Percentiles rank a stretch among this genome's conserved stretches.
phyloP scores from a whole-genome alignment of 768 basidiomycete species.

The Suillus brevipes region DNA sequence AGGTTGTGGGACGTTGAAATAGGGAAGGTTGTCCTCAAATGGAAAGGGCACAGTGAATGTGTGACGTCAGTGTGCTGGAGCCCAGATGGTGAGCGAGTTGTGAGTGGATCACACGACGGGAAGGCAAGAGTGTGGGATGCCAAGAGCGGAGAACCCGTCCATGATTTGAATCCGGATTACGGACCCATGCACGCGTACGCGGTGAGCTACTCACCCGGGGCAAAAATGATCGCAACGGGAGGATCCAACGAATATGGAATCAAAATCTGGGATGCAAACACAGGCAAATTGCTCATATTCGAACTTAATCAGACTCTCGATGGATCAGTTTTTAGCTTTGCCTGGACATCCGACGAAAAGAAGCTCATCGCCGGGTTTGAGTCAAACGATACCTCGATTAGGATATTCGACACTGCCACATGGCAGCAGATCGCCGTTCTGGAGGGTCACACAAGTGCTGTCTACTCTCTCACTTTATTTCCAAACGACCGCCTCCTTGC shows the following conservation, averaged over 20 bases:
- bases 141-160: neutral
- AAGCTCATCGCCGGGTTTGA: neutral
- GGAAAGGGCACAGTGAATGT: conserved; percentile 20
- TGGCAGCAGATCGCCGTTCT: neutral
- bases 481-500: neutral
- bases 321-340: neutral
- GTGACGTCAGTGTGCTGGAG: conserved; percentile 31
- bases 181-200: conserved; percentile 20
- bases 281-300: conserved; percentile 16
- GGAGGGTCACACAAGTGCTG: neutral
- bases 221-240: conserved; percentile 26
- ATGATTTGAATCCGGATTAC: conserved; percentile 15
- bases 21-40: conserved; percentile 12
- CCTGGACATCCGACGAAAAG: neutral
- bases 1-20: conserved; percentile 26
- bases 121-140: neutral
- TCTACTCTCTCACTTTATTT: neutral
- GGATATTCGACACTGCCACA: neutral
- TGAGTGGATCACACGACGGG: neutral
- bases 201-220: conserved; percentile 32
- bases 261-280: conserved; percentile 31
- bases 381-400: neutral
- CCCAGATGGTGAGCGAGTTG: neutral
- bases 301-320: too few relatives aligned
- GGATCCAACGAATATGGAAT: conserved; percentile 19